Evolutionary conservation across 306 rosid species (phyloP), one percentile per base, ranked within the genome.

Genomic region (Pterocarpus macrocarpus): DNA sequence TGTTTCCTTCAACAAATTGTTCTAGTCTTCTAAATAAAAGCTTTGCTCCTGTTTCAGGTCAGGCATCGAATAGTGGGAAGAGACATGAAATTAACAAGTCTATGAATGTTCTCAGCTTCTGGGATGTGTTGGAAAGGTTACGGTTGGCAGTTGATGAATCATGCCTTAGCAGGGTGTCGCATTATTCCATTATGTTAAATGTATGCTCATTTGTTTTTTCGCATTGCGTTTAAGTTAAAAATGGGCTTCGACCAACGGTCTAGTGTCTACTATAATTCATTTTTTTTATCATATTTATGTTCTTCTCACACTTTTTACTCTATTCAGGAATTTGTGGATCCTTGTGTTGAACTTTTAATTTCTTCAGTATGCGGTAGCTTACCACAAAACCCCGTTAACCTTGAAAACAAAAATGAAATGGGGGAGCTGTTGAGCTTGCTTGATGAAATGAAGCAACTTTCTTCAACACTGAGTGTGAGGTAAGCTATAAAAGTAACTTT

Each of bases 361-460:
- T 52, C 36, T 5, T 33, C 33, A 34, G 13, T 43, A 72, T 28
- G 3, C n/a, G 80, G 35, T 55, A 11, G 50, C 67, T 68, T 35
- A 45, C 41, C 41, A 13, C 13, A 68, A 33, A 73, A 58, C 76
- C 73, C 73, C 7, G 17, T 1, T 38, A 57, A n/a, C 64, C 22
- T 39, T 8, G 11, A 52, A 15, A 41, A 66, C 53, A 61, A 80
- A 41, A 65, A 4, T 57, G 14, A 2, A 36, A 44, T 16, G 35
- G 69, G 12, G 11, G 83, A 77, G 55, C 9, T 61, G 56, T n/a
- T 33, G 16, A 41, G 4, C 44, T 49, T 87, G 67, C 62, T 55
- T 61, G 84, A 69, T 69, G 86, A 79, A 73, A 39, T 69, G 73
- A 79, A 57, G 73, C 77, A 76, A 73, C 83, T 86, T 77, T 71